A percentile compares a stretch with the other conserved stretches of the same genome.
These are phyloP conservation scores for Epichloe scottii DNA, from an alignment of 2,329 filamentous ascomycete species.

Conservation along the genomic window DNA sequence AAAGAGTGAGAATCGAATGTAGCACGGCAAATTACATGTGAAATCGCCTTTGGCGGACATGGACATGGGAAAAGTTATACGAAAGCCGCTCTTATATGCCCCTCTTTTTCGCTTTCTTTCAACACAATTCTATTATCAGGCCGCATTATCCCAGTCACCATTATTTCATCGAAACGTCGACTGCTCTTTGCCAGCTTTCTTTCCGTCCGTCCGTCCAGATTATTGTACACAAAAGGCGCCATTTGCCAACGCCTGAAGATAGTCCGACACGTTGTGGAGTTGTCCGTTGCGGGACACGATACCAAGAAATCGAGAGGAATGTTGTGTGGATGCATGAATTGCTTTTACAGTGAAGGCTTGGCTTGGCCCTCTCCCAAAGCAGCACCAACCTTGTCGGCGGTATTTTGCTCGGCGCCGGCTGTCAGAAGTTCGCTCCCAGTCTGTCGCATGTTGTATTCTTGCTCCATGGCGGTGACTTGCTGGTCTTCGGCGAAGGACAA, in stretches of 20 bases:
- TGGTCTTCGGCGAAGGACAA: constrained; percentile 92
- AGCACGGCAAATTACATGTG: constrained; percentile 15
- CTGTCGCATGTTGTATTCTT: constrained; percentile 93
- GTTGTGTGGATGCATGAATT: neutral
- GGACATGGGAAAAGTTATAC: constrained; percentile 13
- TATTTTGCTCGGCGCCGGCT: constrained; percentile 30
- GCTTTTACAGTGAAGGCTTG: constrained; percentile 37
- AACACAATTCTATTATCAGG: neutral
- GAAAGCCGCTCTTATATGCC: constrained; percentile 12
- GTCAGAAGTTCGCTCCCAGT: constrained; percentile 62
- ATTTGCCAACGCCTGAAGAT: neutral
- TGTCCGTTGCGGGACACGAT: neutral
- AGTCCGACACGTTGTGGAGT: neutral
- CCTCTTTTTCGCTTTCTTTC: constrained; percentile 9
- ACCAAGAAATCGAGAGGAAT: neutral
- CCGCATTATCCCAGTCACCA: neutral
- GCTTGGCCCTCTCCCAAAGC: constrained; percentile 34
- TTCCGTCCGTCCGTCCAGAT: neutral
- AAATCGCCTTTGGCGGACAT: constrained; percentile 16
- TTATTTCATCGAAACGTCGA: neutral
- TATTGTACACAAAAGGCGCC: constrained; percentile 5
- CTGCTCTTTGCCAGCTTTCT: neutral
- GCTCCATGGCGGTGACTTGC: constrained; percentile 94
- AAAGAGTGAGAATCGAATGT: constrained; percentile 12
- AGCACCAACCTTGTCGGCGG: constrained; percentile 36